Percentiles rank a stretch among this genome's conserved stretches.
Evolutionary conservation across 2,329 filamentous ascomycete genomes (phyloP).

Genomic region (Scortechinia acanthostroma): DNA sequence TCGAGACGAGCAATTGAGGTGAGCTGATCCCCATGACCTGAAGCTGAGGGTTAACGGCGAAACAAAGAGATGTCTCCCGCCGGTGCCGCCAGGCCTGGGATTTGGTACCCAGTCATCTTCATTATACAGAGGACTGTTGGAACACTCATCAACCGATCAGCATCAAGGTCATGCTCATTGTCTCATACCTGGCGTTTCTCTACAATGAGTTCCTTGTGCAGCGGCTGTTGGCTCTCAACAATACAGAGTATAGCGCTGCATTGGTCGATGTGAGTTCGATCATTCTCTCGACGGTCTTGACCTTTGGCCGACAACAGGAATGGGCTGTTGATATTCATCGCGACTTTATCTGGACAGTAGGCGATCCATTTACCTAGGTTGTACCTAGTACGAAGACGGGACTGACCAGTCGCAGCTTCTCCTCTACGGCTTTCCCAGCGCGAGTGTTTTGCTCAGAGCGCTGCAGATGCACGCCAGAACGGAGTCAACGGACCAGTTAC

Average conservation of each 20-base stretch:
- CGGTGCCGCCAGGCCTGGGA: not conserved
- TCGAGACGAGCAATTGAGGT: too few relatives aligned
- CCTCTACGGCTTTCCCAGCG: not conserved
- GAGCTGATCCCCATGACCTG: too few relatives aligned
- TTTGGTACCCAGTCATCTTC: not conserved
- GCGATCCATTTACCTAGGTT: too few relatives aligned
- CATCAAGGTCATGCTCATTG: constrained; percentile 19
- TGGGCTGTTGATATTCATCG: not conserved
- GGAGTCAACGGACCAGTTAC: constrained; percentile 10
- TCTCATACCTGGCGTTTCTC: constrained; percentile 13
- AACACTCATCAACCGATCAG: constrained; percentile 7
- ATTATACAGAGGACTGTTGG: not conserved
- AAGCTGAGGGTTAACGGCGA: too few relatives aligned
- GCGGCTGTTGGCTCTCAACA: constrained; percentile 10
- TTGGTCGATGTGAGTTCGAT: not conserved
- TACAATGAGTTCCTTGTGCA: constrained; percentile 17
- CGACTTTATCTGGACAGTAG: not conserved
- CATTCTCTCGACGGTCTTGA: not conserved
- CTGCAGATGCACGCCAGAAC: too few relatives aligned
- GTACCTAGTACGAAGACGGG: too few relatives aligned
- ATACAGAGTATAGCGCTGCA: not conserved
- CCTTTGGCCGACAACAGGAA: not conserved
- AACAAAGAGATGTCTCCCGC: not conserved
- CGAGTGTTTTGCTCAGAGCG: not conserved
- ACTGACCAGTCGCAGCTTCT: not conserved